Percentiles rank a stretch among this genome's conserved stretches.
These are phyloP conservation scores for Kuraishia piskuri DNA, from an alignment of 805 yeast species.

Conservation along the genomic window DNA sequence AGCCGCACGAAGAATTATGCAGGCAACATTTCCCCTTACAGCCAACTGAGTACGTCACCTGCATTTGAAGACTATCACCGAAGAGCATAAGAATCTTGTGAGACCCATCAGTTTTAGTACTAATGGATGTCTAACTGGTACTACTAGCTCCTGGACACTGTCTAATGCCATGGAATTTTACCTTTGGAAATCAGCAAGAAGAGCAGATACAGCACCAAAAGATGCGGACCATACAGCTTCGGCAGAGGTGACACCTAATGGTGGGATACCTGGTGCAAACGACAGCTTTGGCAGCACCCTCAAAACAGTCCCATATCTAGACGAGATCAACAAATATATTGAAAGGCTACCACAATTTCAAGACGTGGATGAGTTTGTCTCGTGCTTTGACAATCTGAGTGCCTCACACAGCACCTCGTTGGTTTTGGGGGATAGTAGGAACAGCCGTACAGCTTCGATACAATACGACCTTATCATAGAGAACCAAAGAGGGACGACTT, in stretches of 20 bases:
- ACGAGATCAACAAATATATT: conserved; percentile 18
- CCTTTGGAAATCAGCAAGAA: background rate
- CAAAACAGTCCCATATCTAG: conserved; percentile 14
- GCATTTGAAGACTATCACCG: background rate
- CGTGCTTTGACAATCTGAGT: conserved; percentile 9
- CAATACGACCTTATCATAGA: conserved; percentile 37
- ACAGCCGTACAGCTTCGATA: background rate
- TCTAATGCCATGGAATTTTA: background rate
- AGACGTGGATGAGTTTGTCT: conserved; percentile 16
- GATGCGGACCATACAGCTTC: background rate
- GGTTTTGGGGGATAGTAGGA: too few relatives aligned
- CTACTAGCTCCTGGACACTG: background rate
- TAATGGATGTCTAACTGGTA: too few relatives aligned
- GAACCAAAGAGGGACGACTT: conserved; percentile 44
- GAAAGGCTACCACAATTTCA: conserved; percentile 21
- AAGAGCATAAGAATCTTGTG: background rate
- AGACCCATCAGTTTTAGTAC: background rate
- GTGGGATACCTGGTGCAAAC: background rate
- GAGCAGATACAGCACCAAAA: background rate
- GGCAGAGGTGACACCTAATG: background rate
- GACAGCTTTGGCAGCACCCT: background rate
- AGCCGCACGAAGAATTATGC: background rate
- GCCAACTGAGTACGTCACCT: background rate
- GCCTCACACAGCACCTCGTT: background rate
- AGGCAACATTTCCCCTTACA: background rate